These are phyloP conservation scores for Phalaenopsis equestris DNA, from an alignment of 106 monocot species.

Conservation along the genomic window DNA sequence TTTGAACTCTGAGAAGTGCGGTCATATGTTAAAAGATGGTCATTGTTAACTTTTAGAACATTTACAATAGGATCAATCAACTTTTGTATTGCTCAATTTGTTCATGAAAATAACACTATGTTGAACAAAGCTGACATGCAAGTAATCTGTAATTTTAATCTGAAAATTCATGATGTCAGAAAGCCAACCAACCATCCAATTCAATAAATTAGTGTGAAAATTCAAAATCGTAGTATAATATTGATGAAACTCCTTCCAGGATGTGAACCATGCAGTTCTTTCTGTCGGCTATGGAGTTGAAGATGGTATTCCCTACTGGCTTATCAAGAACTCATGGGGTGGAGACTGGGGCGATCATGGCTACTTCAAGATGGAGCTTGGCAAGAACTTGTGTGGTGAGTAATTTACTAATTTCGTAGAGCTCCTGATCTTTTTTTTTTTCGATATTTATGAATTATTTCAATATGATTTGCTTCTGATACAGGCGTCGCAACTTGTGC, in stretches of 20 bases:
- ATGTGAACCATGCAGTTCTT: slow-evolving; percentile 83
- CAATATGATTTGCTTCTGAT: neutral
- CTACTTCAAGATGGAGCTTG: slow-evolving; percentile 98
- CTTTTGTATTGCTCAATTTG: too few relatives aligned
- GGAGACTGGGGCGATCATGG: slow-evolving; percentile 67
- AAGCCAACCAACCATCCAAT: too few relatives aligned
- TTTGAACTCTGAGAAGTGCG: too few relatives aligned
- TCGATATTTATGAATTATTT: neutral
- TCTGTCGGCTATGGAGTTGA: slow-evolving; percentile 80
- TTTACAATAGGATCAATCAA: too few relatives aligned
- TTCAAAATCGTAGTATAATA: neutral
- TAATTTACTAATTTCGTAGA: neutral
- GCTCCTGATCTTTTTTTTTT: neutral
- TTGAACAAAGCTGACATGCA: too few relatives aligned
- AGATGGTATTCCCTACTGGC: slow-evolving; percentile 64
- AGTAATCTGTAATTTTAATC: too few relatives aligned
- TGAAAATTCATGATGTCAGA: too few relatives aligned
- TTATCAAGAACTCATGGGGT: slow-evolving; percentile 87
- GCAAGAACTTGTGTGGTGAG: slow-evolving; percentile 99
- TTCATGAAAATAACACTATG: too few relatives aligned
- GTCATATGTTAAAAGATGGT: too few relatives aligned
- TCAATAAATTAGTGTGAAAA: too few relatives aligned
- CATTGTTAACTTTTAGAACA: too few relatives aligned
- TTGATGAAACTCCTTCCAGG: slow-evolving; percentile 19
- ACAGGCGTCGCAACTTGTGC: slow-evolving; percentile 95